phyloP scores from a whole-genome alignment of 352 stramenopile species.

The Phytopythium litorale region DNA sequence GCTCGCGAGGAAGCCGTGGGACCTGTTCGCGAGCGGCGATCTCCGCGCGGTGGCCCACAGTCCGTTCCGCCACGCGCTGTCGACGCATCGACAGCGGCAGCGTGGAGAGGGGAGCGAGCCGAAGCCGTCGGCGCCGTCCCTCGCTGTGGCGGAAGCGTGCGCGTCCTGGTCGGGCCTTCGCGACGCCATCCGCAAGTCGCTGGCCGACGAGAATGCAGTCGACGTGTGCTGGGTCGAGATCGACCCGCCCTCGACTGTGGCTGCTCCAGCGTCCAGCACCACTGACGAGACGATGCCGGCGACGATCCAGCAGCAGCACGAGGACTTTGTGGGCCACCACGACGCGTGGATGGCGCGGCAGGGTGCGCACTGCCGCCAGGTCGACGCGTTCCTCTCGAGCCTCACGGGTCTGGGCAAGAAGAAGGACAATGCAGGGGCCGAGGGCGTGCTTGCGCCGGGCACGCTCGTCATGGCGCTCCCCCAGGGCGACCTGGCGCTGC shows the following conservation, averaged over 20 bases:
- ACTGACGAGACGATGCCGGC: background rate
- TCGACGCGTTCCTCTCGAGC: slow-evolving; percentile 47
- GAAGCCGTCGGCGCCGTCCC: slow-evolving; percentile 1
- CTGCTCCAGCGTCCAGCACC: slow-evolving; percentile 11
- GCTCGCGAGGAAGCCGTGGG: slow-evolving; percentile 64
- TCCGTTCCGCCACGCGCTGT: slow-evolving; percentile 46
- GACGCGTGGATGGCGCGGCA: slow-evolving; percentile 68
- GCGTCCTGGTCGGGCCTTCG: slow-evolving; percentile 31
- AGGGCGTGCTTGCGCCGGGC: slow-evolving; percentile 34
- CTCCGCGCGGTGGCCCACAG: slow-evolving; percentile 40
- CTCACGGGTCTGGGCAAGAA: slow-evolving; percentile 15
- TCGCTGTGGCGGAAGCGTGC: slow-evolving; percentile 28
- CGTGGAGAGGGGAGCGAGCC: slow-evolving; percentile 1
- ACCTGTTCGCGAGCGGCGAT: slow-evolving; percentile 64
- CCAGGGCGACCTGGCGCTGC: slow-evolving; percentile 64
- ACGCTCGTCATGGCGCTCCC: slow-evolving; percentile 68
- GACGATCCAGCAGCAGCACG: slow-evolving; percentile 18
- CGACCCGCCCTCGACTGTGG: slow-evolving; percentile 21
- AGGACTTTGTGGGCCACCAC: slow-evolving; percentile 62
- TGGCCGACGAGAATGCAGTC: slow-evolving; percentile 20
- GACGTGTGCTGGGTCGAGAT: slow-evolving; percentile 79
- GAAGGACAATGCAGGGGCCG: background rate
- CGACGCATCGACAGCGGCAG: slow-evolving; percentile 13
- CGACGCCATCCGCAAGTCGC: slow-evolving; percentile 20
- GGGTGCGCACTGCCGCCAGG: slow-evolving; percentile 33